A percentile compares a stretch with the other conserved stretches of the same genome.
Evolutionary conservation across 768 basidiomycete species (phyloP).

Genomic region (Tricholoma matsutake): DNA sequence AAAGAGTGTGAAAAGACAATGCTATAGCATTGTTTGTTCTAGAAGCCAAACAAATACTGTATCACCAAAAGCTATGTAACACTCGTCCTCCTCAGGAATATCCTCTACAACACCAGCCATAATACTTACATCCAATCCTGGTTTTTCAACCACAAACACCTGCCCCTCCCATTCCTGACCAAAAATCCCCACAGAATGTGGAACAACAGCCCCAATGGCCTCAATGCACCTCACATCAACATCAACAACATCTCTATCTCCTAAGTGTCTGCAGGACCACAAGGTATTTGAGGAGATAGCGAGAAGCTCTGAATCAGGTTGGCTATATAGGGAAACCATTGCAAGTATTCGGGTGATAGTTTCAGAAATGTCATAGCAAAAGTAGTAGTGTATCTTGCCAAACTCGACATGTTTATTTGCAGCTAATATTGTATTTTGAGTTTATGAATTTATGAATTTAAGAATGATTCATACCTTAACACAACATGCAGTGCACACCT

Average conservation of each 20-base stretch:
- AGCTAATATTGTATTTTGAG: no score
- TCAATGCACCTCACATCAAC: slow-evolving; percentile 9
- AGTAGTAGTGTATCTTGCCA: slow-evolving; percentile 12
- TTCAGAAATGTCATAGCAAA: not conserved
- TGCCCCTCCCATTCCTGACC: slow-evolving; percentile 8
- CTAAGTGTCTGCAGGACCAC: slow-evolving; percentile 9
- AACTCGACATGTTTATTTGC: no score
- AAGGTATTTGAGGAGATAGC: slow-evolving; percentile 7
- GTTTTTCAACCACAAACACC: slow-evolving; percentile 17
- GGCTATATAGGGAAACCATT: slow-evolving; percentile 7
- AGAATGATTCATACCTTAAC: slow-evolving; percentile 14
- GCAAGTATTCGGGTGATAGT: slow-evolving; percentile 6
- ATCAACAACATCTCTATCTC: slow-evolving; percentile 2
- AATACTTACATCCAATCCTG: slow-evolving; percentile 13
- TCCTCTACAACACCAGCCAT: slow-evolving; percentile 10
- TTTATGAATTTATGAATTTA: no score
- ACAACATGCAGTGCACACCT: slow-evolving; percentile 9
- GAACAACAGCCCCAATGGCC: slow-evolving; percentile 10
- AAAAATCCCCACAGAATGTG: slow-evolving; percentile 12
- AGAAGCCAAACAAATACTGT: no score
- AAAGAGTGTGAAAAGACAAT: no score
- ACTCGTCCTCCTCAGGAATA: no score
- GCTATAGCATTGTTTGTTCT: no score
- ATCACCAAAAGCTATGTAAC: no score
- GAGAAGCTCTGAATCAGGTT: slow-evolving; percentile 6